Base-by-base conservation (phyloP, 2,329 filamentous ascomycete species). In the Alternaria sp. region DNA sequence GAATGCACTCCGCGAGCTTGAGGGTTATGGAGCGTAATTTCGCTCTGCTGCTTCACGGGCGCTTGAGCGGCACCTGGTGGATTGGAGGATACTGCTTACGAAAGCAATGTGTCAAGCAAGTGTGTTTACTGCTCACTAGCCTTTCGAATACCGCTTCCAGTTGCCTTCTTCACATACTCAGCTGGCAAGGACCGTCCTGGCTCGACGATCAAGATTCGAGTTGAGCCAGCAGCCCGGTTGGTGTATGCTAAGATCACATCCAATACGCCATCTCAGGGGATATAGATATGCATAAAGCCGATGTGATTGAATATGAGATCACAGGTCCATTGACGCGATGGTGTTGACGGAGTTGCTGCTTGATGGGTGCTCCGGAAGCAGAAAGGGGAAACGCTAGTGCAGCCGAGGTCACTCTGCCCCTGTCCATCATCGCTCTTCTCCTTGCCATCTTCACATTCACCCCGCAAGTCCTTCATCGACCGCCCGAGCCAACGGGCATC, bases 171-270 rank as follows among this genome's bases (percentile, higher is more conserved):
- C 22, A 14, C 10, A 2, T 12, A 22, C 5, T 22, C 16, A 36
- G 28, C 32, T 28, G 28, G 28, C 45, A 22, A 49, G 28, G 20
- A 7, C 30, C 28, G 28, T 28, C 45, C 45, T 22, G 20, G 28
- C 14, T 49, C 28, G 45, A 34, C 18, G 28, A 49, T n/a, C 14
- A n/a, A 48, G 89, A 38, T 38, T 14, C 85, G 28, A 9, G 45
- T 49, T 41, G 25, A 56, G n/a, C 54, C 46, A 49, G 54, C 41
- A 57, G 32, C 32, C 7, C 16, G 48, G 40, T 48, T 53, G 36
- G 27, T 44, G 43, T 53, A 50, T 60, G 53, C 57, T 44, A 49
- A 59, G 51, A 52, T 34, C 40, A 49, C 16, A 43, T 51, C 36
- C 57, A 56, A 60, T 60, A 63, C 34, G n/a, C n/a, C 25, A 43